Evolutionary conservation across 495 filamentous ascomycete genomes (phyloP).

Genomic region (Sordaria brevicollis): DNA sequence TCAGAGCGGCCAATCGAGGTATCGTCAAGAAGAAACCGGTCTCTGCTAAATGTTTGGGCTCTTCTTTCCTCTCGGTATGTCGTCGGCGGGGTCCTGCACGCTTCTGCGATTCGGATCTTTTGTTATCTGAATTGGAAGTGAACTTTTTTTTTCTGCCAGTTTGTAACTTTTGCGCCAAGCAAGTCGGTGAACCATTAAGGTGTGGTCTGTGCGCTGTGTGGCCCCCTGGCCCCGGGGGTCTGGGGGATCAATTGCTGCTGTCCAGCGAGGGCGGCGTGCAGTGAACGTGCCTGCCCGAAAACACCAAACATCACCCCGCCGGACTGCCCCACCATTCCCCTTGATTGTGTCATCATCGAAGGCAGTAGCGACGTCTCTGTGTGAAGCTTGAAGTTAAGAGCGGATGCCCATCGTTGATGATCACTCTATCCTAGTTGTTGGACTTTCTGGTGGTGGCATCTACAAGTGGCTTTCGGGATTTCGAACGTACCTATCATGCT

Average conservation of each 20-base stretch:
- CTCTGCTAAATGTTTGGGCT: neutral
- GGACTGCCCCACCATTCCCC: neutral
- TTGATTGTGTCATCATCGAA: neutral
- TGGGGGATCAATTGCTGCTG: neutral
- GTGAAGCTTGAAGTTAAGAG: neutral
- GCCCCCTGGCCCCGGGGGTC: neutral
- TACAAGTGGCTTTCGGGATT: neutral
- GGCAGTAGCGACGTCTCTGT: neutral
- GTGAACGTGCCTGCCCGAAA: neutral
- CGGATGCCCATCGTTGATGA: neutral
- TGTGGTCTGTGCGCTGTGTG: slow-evolving; percentile 16
- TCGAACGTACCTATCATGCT: neutral
- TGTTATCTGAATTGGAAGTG: slow-evolving; percentile 8
- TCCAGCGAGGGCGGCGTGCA: neutral
- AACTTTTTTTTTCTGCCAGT: slow-evolving; percentile 27
- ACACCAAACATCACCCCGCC: neutral
- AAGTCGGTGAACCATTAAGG: slow-evolving; percentile 16
- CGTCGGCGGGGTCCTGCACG: neutral
- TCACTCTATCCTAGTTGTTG: neutral
- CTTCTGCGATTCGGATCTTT: neutral
- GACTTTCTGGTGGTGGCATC: neutral
- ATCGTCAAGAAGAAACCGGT: slow-evolving; percentile 2
- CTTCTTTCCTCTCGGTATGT: neutral
- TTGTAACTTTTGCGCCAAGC: slow-evolving; percentile 11
- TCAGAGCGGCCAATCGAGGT: neutral